Evolutionary conservation across 768 basidiomycete species (phyloP), one percentile per base, ranked within the genome.

Genomic region (Auricularia sp.): DNA sequence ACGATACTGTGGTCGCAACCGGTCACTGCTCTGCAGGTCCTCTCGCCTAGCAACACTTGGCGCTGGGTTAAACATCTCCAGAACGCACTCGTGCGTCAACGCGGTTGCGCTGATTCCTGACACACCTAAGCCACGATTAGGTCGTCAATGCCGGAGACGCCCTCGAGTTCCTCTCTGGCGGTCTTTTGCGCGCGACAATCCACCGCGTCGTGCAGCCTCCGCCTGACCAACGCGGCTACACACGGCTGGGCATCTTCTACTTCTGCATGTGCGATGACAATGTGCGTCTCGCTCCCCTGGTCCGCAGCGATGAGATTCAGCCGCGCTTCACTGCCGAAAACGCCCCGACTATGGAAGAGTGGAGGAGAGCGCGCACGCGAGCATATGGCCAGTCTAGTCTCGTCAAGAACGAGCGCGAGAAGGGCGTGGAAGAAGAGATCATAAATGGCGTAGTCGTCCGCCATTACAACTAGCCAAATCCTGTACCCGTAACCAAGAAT

Each of bases 131-230:
- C 16, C 23, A 8, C 12, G 47, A 36, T 3, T 29, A 66, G 61
- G 78, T 84, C 8, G 77, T 87, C 60, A 86, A 87, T 62, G 77
- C 81, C 0, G 85, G 85, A 4, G 85, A 86, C 65, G 79, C 80
- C 0, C 70, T 87, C 66, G 81, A 86, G 62, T 83, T 86, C 68
- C 76, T 87, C 23, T 83, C 83, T 1, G 84, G 85, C 0, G 84
- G 84, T 1, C 85, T 75, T 67, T 86, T 86, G 72, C 79, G 77
- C 36, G 81, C 79, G 12, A 86, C 85, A 1, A 80, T 85, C 61
- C 85, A 87, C 68, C 80, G 84, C 14, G 84, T 87, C 18, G 76
- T 84, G 3, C 82, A 82, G 67, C 86, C 84, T 2, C 85, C 84
- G 10, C 67, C 70, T 0, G 84, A 85, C 65, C 85, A 87, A 67